Evolutionary conservation across 495 filamentous ascomycete species (phyloP).

Genomic region (Amniculicola lignicola): DNA sequence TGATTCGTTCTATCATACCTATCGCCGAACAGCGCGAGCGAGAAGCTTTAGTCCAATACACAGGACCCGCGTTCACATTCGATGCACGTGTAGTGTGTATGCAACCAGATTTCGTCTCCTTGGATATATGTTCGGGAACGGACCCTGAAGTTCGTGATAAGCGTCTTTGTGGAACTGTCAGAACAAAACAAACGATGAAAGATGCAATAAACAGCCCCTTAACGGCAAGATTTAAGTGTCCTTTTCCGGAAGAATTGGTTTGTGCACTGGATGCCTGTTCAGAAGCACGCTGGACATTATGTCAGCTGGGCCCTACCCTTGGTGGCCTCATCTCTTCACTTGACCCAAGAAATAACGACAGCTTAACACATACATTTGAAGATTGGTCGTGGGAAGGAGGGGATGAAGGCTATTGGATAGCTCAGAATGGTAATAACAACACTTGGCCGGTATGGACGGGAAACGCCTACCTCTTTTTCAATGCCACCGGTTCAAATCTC

Average conservation of each 20-base stretch:
- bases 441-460: neutral
- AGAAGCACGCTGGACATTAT: neutral
- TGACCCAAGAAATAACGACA: neutral
- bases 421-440: neutral
- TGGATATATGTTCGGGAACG: neutral
- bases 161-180: neutral
- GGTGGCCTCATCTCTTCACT: neutral
- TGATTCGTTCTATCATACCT: neutral
- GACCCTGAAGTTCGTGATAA: too few relatives aligned
- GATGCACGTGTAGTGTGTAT: neutral
- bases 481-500: neutral
- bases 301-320: neutral
- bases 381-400: too few relatives aligned
- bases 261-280: neutral
- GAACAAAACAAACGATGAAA: neutral
- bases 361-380: neutral
- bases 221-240: too few relatives aligned
- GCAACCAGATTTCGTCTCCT: neutral
- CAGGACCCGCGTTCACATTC: constrained; percentile 1
- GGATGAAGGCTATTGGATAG: too few relatives aligned
- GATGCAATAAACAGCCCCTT: too few relatives aligned
- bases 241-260: neutral
- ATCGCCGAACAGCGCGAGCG: neutral
- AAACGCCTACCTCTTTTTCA: neutral
- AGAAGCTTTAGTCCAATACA: neutral